Evolutionary conservation across 805 yeast genomes (phyloP), one percentile per base, ranked within the genome.

Genomic region (Hanseniaspora pseudoguilliermondii): DNA sequence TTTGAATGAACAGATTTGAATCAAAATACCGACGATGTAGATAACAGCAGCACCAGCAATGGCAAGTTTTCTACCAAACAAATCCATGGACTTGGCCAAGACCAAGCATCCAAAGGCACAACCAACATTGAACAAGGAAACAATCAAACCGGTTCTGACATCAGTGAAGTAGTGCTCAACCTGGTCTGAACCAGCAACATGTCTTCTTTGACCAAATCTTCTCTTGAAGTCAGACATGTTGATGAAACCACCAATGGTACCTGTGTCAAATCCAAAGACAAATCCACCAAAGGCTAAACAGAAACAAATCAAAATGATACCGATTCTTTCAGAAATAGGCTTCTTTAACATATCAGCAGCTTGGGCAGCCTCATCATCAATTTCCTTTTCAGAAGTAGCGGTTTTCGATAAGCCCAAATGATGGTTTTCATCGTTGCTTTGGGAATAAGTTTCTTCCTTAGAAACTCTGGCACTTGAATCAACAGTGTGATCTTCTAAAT

Each of bases 241-340:
- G 47, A 82, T 80, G 63, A 83, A 79, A 60, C 87, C 87, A 41
- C 85, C 81, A 67, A 82, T 78, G 59, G 87, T 82, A 71, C 88
- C 88, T 49, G 86, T 83, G 71, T 83, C 88, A 77, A 83, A 83
- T 58, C 88, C 88, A 63, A 80, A 82, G 42, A 81, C 81, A 63
- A 78, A 81, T 49, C 87, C 88, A 64, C 84, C 83, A 60, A 82
- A 82, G 11, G 86, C 54, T 41, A 50, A 50, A 36, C 54, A 50
- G 35, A 50, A 50, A 25, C 54, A 50, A n/a, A 50, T 50, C 27
- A 41, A 21, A 35, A 50, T 42, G 16, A 50, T 50, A 6, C 54
- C 54, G 2, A 23, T 10, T 50, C 54, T 50, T 50, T 50, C 32
- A 7, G 35, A 29, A 7, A 51, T 11, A 3, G 55, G 55, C 29